Evolutionary conservation across 495 filamentous ascomycete genomes (phyloP).

Genomic region (Glarea lozoyensis): DNA sequence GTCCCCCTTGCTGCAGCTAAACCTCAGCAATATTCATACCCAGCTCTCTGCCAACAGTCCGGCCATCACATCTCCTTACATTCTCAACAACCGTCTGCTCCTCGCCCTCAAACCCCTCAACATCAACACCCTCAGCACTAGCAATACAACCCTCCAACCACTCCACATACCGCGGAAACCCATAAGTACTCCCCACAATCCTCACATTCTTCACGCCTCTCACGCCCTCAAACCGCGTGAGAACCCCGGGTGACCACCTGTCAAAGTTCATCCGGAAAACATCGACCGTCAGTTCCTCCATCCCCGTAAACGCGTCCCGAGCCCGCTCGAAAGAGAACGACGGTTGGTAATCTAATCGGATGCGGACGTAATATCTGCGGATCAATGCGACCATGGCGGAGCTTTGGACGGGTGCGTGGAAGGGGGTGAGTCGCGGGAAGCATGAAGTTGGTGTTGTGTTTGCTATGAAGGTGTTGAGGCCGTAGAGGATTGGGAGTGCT

Average conservation of each 20-base stretch:
- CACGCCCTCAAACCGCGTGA: constrained; percentile 41
- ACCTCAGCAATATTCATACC: not conserved
- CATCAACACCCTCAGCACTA: constrained; percentile 18
- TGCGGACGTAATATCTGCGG: constrained; percentile 29
- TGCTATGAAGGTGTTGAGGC: constrained; percentile 40
- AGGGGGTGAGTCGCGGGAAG: constrained; percentile 31
- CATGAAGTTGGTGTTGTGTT: constrained; percentile 36
- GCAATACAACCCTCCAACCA: constrained; percentile 40
- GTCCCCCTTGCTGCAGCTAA: no score
- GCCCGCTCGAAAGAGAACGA: constrained; percentile 22
- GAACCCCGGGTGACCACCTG: constrained; percentile 27
- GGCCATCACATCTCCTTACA: constrained; percentile 2
- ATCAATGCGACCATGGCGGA: constrained; percentile 26
- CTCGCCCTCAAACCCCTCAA: constrained; percentile 18
- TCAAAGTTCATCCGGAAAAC: constrained; percentile 36
- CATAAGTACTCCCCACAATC: constrained; percentile 32
- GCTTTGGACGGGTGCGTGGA: constrained; percentile 24
- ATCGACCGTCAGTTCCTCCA: constrained; percentile 36
- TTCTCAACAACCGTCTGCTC: constrained; percentile 1
- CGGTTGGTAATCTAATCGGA: constrained; percentile 41
- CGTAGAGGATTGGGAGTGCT: constrained; percentile 37
- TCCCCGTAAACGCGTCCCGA: constrained; percentile 29
- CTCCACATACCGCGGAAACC: constrained; percentile 31
- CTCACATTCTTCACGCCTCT: constrained; percentile 35
- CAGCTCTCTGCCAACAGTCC: not conserved